Conservation (phyloP, 1,284 basidiomycete species). For the Tylopilus sp. region DNA sequence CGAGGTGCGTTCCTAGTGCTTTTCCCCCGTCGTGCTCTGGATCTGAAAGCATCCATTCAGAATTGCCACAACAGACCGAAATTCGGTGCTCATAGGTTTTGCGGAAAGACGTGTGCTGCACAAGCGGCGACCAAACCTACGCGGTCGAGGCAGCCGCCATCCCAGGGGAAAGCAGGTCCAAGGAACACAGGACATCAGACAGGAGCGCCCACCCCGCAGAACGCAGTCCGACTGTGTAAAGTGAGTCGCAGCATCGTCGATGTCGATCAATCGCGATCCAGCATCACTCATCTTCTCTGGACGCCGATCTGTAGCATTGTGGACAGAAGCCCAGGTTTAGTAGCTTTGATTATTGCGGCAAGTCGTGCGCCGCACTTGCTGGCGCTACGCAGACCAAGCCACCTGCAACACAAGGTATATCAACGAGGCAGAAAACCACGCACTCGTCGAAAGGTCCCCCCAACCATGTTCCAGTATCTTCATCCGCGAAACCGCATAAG, state of each 20-base stretch:
- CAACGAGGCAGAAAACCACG: slow-evolving; percentile 20
- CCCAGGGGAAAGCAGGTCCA: slow-evolving; percentile 12
- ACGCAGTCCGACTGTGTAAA: slow-evolving; percentile 20
- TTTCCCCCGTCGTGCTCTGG: not conserved
- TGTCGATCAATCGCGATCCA: slow-evolving; percentile 31
- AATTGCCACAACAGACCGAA: slow-evolving; percentile 55
- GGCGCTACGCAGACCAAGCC: slow-evolving; percentile 15
- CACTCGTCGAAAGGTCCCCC: slow-evolving; percentile 8
- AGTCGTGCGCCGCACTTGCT: slow-evolving; percentile 31
- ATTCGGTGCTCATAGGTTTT: slow-evolving; percentile 49
- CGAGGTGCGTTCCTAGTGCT: slow-evolving; percentile 23
- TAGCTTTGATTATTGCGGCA: slow-evolving; percentile 34
- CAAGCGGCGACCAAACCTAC: slow-evolving; percentile 35
- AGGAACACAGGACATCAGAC: slow-evolving; percentile 16
- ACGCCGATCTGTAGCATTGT: slow-evolving; percentile 30
- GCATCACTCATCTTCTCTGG: slow-evolving; percentile 19
- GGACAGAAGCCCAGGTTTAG: slow-evolving; percentile 35
- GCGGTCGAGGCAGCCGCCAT: slow-evolving; percentile 13
- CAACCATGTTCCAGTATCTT: slow-evolving; percentile 3
- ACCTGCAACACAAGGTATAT: slow-evolving; percentile 8
- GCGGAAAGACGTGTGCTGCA: slow-evolving; percentile 56
- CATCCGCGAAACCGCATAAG: slow-evolving; percentile 12
- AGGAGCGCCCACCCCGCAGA: slow-evolving; percentile 17
- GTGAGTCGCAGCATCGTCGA: slow-evolving; percentile 24
- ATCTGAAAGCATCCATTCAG: slow-evolving; percentile 31